These are phyloP conservation scores for Camellia granthamiana DNA, from an alignment of 148 eudicot genomes.

Conservation along the genomic window DNA sequence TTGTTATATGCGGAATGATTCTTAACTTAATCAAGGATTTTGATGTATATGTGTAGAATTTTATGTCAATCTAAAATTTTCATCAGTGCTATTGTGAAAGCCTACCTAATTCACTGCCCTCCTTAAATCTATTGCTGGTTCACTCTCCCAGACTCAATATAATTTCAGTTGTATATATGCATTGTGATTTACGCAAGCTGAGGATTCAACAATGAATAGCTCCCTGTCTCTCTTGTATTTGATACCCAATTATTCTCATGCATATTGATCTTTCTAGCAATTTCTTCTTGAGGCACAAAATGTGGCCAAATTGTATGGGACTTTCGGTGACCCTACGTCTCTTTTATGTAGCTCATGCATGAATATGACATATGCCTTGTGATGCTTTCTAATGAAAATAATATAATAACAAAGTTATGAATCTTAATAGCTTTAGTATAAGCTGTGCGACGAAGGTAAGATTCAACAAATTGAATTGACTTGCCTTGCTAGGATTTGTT, in stretches of 20 bases:
- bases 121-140: no score
- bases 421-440: not conserved
- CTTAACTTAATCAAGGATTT: not conserved
- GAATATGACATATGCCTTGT: not conserved
- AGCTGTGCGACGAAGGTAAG: no score
- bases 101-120: no score
- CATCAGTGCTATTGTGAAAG: no score
- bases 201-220: not conserved
- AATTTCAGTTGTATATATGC: not conserved
- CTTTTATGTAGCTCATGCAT: not conserved
- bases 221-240: no score
- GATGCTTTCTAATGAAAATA: not conserved
- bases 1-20: no score
- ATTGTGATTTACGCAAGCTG: not conserved
- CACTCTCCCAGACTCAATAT: not conserved
- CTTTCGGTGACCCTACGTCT: not conserved
- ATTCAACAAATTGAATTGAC: no score
- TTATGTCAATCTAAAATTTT: not conserved
- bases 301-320: not conserved
- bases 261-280: not conserved
- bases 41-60: not conserved
- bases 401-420: not conserved
- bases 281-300: not conserved
- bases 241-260: not conserved
- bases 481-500: no score